Conservation (phyloP, 1,284 basidiomycete species). For the Sphagnurus paluster region DNA sequence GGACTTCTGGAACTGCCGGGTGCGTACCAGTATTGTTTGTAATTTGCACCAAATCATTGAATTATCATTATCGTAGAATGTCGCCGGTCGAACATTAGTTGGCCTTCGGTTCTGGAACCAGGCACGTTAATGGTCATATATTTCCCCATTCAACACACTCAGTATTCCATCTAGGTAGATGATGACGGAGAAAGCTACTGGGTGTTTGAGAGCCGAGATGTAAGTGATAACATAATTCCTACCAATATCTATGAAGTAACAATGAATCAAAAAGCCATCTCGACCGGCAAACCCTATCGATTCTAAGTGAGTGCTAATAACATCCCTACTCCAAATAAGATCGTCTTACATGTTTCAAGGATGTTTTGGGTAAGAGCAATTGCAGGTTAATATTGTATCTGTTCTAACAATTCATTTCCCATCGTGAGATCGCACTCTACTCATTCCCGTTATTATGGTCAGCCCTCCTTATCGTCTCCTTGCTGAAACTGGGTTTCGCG, state of each 20-base stretch:
- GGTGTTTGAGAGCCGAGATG: slow-evolving; percentile 95
- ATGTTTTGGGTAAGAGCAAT: slow-evolving; percentile 82
- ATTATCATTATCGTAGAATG: slow-evolving; percentile 60
- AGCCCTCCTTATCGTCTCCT: slow-evolving; percentile 81
- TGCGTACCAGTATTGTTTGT: slow-evolving; percentile 34
- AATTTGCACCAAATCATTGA: background rate
- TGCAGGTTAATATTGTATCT: background rate
- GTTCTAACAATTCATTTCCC: slow-evolving; percentile 8
- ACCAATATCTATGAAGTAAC: slow-evolving; percentile 12
- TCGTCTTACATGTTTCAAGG: slow-evolving; percentile 37
- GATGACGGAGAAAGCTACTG: slow-evolving; percentile 94
- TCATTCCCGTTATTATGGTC: slow-evolving; percentile 88
- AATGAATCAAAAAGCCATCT: slow-evolving; percentile 61
- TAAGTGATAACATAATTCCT: slow-evolving; percentile 37
- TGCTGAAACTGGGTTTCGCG: slow-evolving; percentile 87
- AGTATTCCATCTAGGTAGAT: slow-evolving; percentile 69
- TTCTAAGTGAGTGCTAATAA: slow-evolving; percentile 62
- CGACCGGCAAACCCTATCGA: slow-evolving; percentile 89
- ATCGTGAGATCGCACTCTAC: slow-evolving; percentile 79
- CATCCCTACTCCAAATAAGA: background rate
- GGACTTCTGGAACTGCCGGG: slow-evolving; percentile 96
- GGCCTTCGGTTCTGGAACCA: slow-evolving; percentile 97
- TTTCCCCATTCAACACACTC: background rate
- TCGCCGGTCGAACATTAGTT: slow-evolving; percentile 87
- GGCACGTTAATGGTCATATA: slow-evolving; percentile 34